phyloP scores from a whole-genome alignment of 768 basidiomycete genomes.

The Boletus coccyginus region DNA sequence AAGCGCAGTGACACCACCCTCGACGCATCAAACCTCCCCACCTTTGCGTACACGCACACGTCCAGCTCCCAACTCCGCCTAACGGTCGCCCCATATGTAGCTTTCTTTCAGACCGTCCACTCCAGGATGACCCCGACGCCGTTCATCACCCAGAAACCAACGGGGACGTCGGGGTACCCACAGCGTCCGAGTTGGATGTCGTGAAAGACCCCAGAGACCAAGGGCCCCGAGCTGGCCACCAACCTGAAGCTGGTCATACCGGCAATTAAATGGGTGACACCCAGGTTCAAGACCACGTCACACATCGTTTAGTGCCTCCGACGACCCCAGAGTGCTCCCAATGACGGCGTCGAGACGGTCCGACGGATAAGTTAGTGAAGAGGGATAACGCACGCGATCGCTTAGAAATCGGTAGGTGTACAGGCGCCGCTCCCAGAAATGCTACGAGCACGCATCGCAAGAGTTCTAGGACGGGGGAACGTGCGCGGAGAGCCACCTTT shows the following conservation, averaged over 20 bases:
- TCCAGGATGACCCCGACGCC: constrained; percentile 55
- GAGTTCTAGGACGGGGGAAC: constrained; percentile 32
- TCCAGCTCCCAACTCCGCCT: constrained; percentile 43
- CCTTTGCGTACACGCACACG: constrained; percentile 42
- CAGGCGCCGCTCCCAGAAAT: constrained; percentile 39
- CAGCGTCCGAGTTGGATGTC: constrained; percentile 47
- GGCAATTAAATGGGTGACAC: constrained; percentile 39
- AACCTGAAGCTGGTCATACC: constrained; percentile 48
- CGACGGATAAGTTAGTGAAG: too few relatives aligned
- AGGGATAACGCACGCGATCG: constrained; percentile 44
- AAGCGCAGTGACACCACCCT: constrained; percentile 15
- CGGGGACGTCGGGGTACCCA: too few relatives aligned
- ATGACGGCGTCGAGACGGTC: too few relatives aligned
- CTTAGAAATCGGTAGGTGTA: constrained; percentile 38
- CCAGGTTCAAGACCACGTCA: constrained; percentile 49
- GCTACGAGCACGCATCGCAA: constrained; percentile 43
- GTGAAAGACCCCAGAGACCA: constrained; percentile 57
- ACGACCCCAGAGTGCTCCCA: too few relatives aligned
- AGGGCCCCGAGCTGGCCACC: constrained; percentile 56
- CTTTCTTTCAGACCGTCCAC: constrained; percentile 39
- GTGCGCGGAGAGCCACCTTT: constrained; percentile 33
- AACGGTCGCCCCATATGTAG: constrained; percentile 44
- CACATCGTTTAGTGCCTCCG: constrained; percentile 73
- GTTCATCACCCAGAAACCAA: constrained; percentile 55
- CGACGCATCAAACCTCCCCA: constrained; percentile 13